Percentiles rank a stretch among this genome's conserved stretches.
Evolutionary conservation across 225 moss, liverwort and hornwort genomes (phyloP).

Genomic region (Anthoceros angustus): DNA sequence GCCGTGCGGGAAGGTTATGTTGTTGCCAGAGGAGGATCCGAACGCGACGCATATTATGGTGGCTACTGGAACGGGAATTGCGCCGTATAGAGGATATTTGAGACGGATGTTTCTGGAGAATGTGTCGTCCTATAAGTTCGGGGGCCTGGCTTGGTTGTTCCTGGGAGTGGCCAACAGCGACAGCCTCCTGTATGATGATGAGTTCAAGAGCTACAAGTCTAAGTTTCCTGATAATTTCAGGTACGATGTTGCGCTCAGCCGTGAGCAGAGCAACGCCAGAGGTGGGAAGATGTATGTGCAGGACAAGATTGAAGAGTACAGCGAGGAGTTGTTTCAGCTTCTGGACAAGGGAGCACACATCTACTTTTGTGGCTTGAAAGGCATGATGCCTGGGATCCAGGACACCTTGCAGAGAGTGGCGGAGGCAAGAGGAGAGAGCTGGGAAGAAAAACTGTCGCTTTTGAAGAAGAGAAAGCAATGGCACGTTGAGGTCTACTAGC

Average conservation of each 20-base stretch:
- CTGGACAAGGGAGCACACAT: slow-evolving; percentile 90
- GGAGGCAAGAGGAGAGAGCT: slow-evolving; percentile 44
- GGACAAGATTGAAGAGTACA: slow-evolving; percentile 87
- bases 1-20: slow-evolving; percentile 79
- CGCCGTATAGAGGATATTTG: slow-evolving; percentile 73
- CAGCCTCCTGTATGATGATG: slow-evolving; percentile 69
- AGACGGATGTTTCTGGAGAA: slow-evolving; percentile 86
- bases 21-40: slow-evolving; percentile 60
- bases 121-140: slow-evolving; percentile 55
- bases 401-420: slow-evolving; percentile 77
- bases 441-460: slow-evolving; percentile 54
- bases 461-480: slow-evolving; percentile 99
- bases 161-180: slow-evolving; percentile 77
- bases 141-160: slow-evolving; percentile 81
- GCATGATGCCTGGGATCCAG: slow-evolving; percentile 99
- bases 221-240: slow-evolving; percentile 58
- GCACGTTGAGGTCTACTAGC: slow-evolving; percentile 95
- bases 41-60: slow-evolving; percentile 85
- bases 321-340: slow-evolving; percentile 52
- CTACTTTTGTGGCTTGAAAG: slow-evolving; percentile 81
- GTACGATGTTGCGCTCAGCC: slow-evolving; percentile 69
- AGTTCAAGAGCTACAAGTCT: slow-evolving; percentile 36
- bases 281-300: slow-evolving; percentile 95
- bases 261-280: slow-evolving; percentile 50
- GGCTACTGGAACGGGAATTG: slow-evolving; percentile 93